Base-by-base conservation (phyloP, 331 rosid genomes). In the Acacia concinna region DNA sequence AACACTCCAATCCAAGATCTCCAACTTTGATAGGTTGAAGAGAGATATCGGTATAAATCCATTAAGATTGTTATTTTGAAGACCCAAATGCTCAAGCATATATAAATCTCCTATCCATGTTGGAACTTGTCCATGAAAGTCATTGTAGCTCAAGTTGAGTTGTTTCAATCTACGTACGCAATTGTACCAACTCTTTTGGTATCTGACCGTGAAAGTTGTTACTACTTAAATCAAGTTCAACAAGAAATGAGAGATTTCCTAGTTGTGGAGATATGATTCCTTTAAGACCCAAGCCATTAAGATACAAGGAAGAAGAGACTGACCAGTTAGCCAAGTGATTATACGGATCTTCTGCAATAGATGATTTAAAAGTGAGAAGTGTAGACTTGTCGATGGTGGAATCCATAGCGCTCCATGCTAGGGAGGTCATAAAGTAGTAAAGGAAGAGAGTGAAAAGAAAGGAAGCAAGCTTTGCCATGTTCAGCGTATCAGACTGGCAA, bases 191-290 rank as follows among this genome's bases (percentile, higher is more conserved):
- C 46, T 41, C 46, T 41, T 41, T 41, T 7, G 46, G 46, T 7
- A 41, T 7, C 9, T 41, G 46, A 11, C 46, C 46, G 8, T 41
- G 13, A 11, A 41, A 41, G 13, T 41, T 41, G 13, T 41, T 41
- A 5, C 2, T 41, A 41, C 13, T 11, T 2, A 43, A 12, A 43
- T 2, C 2, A 43, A 43, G 47, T 43, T 43, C 15, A 43, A 43
- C 47, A 5, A 32, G 35, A 5, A 32, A 32, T 32, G 35, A 32
- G 38, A 84, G 82, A 69, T 84, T 84, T 34, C 87, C 87, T 6
- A 84, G 1, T 4, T 57, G 69, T 43, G 87, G 68, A 37, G 87
- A 84, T 32, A 84, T 44, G 57, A 71, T 65, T 2, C 84, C 84
- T 0, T 18, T 47, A 34, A 84, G 87, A 44, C 62, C 79, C 84